phyloP scores from a whole-genome alignment of 306 rosid genomes.

The Prunus mume region DNA sequence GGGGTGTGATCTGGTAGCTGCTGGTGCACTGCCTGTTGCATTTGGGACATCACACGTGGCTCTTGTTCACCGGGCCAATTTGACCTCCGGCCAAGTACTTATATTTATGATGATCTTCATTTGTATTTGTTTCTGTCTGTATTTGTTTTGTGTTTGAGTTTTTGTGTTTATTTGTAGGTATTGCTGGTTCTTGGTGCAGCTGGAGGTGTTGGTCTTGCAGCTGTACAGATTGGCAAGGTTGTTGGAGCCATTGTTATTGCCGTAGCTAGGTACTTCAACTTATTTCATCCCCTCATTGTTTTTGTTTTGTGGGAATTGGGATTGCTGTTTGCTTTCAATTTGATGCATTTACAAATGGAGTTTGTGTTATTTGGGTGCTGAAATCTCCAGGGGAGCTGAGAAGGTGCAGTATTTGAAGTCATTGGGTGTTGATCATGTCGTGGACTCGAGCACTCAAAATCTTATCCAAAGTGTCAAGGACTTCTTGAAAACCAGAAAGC shows the following conservation, averaged over 20 bases:
- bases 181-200: conserved; percentile 94
- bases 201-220: conserved; percentile 93
- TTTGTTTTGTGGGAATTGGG: neutral
- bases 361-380: conserved; percentile 15
- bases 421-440: conserved; percentile 84
- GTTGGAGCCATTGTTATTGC: conserved; percentile 87
- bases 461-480: conserved; percentile 65
- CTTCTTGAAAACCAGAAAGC: conserved; percentile 67
- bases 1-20: conserved; percentile 82
- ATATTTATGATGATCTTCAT: neutral
- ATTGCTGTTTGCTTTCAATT: neutral
- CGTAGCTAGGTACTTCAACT: conserved; percentile 68
- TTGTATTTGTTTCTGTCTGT: neutral
- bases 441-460: conserved; percentile 59
- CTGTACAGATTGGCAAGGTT: conserved; percentile 89
- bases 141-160: neutral
- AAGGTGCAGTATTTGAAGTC: conserved; percentile 75
- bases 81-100: conserved; percentile 67
- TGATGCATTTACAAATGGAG: neutral
- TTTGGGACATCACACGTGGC: conserved; percentile 94
- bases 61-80: conserved; percentile 74
- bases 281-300: neutral
- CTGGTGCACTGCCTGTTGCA: conserved; percentile 87
- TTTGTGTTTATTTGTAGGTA: conserved; percentile 41
- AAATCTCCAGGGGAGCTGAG: conserved; percentile 63